Conservation (phyloP, 2,329 filamentous ascomycete species). For the Pezicula radicicola region DNA sequence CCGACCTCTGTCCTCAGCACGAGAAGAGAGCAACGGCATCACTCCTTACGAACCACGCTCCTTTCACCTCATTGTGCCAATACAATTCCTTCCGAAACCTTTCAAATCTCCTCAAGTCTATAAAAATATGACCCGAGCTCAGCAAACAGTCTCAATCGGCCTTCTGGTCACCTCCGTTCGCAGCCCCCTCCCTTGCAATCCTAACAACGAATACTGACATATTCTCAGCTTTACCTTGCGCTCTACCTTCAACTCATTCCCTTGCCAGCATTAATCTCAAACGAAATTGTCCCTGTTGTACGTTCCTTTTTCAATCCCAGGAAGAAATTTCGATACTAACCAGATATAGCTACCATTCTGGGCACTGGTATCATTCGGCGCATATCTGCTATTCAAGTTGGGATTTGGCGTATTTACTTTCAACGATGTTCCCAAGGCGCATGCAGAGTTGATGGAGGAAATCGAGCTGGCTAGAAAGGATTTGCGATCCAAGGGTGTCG, state of each 20-base stretch:
- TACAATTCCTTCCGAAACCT: neutral
- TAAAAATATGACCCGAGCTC: slow-evolving; percentile 82
- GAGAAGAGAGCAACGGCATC: neutral
- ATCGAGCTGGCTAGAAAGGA: slow-evolving; percentile 76
- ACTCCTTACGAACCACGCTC: slow-evolving; percentile 27
- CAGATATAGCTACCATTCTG: slow-evolving; percentile 79
- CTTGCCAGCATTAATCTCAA: slow-evolving; percentile 72
- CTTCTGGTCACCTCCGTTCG: slow-evolving; percentile 83
- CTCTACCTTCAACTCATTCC: slow-evolving; percentile 82
- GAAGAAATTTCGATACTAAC: slow-evolving; percentile 1
- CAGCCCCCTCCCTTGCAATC: slow-evolving; percentile 8
- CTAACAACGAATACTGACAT: slow-evolving; percentile 8
- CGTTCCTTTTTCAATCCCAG: slow-evolving; percentile 32
- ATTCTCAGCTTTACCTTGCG: slow-evolving; percentile 76
- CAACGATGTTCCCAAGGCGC: slow-evolving; percentile 90
- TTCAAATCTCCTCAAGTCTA: neutral
- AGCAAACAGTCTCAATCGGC: slow-evolving; percentile 85
- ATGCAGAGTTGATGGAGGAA: slow-evolving; percentile 84
- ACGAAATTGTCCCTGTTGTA: slow-evolving; percentile 87
- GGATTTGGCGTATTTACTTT: slow-evolving; percentile 93
- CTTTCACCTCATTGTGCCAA: slow-evolving; percentile 12
- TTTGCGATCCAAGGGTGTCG: slow-evolving; percentile 70
- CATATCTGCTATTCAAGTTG: slow-evolving; percentile 87
- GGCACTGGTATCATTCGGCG: slow-evolving; percentile 85
- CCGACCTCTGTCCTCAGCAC: slow-evolving; percentile 14